Conservation (phyloP, 495 filamentous ascomycete genomes). For the Opeltia flavorubescens region DNA sequence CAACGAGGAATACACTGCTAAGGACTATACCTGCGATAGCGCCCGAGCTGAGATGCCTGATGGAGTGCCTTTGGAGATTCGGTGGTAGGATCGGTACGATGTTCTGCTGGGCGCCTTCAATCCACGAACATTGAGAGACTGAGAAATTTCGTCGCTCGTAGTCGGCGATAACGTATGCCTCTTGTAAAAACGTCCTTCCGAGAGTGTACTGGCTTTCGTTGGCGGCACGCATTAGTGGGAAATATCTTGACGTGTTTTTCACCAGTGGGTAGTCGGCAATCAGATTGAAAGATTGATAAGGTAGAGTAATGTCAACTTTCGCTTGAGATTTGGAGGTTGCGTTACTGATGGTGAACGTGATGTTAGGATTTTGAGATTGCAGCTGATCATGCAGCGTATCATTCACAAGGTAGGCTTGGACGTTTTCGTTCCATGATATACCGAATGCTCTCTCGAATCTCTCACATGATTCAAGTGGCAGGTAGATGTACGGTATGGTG, state of each 20-base stretch:
- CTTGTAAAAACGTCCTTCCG: slow-evolving; percentile 44
- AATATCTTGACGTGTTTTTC: slow-evolving; percentile 28
- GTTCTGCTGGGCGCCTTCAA: not conserved
- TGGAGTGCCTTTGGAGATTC: not conserved
- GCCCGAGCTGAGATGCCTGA: not conserved
- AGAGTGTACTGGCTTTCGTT: slow-evolving; percentile 38
- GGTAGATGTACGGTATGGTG: slow-evolving; percentile 37
- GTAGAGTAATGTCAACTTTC: slow-evolving; percentile 33
- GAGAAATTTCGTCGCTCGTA: slow-evolving; percentile 16
- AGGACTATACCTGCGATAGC: not conserved
- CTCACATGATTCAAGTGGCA: slow-evolving; percentile 34
- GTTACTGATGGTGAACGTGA: slow-evolving; percentile 33
- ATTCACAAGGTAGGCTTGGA: slow-evolving; percentile 37
- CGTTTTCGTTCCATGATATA: slow-evolving; percentile 27
- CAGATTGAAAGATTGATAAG: slow-evolving; percentile 39
- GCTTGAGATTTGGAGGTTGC: slow-evolving; percentile 21
- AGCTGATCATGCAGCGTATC: slow-evolving; percentile 28
- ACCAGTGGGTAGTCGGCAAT: slow-evolving; percentile 24
- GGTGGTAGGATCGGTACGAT: slow-evolving; percentile 11
- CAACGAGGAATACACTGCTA: not conserved
- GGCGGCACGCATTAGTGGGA: slow-evolving; percentile 37
- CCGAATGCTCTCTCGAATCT: slow-evolving; percentile 39
- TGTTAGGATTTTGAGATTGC: slow-evolving; percentile 29
- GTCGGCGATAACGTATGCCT: slow-evolving; percentile 26
- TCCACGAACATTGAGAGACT: slow-evolving; percentile 14